Evolutionary conservation across 1,139 yeast species (phyloP), one percentile per base, ranked within the genome.

Genomic region (Wickerhamomyces sp.): DNA sequence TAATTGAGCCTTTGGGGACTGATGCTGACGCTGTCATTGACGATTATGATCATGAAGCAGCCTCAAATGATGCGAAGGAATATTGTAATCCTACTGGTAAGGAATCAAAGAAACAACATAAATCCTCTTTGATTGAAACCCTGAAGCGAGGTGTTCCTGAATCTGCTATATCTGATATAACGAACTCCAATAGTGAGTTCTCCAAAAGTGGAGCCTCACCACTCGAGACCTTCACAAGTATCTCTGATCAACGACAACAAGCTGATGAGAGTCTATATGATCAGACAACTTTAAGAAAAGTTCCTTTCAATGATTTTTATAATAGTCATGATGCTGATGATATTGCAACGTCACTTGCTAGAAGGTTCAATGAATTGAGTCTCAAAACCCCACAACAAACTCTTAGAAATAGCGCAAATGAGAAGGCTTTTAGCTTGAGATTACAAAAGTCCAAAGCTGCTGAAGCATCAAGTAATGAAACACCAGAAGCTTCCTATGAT

Each of bases 401-500:
- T 8, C 7, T 14, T 3, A 29, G 13, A 29, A 29, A 3, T 29
- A 10, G 10, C 10, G 10, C 31, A 27, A n/a, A 34, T 13, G 33
- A 6, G 27, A 34, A 13, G 29, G 29, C 31, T 9, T 39, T 39
- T 15, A 27, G 37, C 4, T 43, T 45, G 32, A 39, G 45, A 23
- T 26, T 41, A 11, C 26, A 34, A 8, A 36, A 23, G 13, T 29
- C 31, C 9, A 31, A 29, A 2, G 7, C 1, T 3, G 8, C 7
- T 3, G 32, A 29, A 13, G 29, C 40, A n/a, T 13, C 13, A 6
- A 31, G 34, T 9, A 30, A 42, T 13, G 46, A 27, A 3, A 41
- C 46, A 11, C 43, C 44, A 10, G 55, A 52, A 3, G 45, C 34
- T 7, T 50, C 56, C 7, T 42, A 38, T 30, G 57, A 53, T 10